Percentiles rank a stretch among this genome's conserved stretches.
phyloP scores from a whole-genome alignment of 768 basidiomycete genomes.

The Asterophora parasitica region DNA sequence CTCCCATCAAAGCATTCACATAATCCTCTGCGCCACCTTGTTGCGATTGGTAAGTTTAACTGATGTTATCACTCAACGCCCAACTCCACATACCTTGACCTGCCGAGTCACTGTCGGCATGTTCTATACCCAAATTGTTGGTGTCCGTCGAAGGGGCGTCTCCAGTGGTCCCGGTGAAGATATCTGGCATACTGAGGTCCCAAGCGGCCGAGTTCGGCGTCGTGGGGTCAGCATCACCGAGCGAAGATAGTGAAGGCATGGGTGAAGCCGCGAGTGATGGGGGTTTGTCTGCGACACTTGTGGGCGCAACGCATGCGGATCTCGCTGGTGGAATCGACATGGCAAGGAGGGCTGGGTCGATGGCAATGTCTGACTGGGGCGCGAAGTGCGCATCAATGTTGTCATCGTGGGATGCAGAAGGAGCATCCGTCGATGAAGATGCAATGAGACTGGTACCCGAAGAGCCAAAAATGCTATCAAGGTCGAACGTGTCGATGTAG shows the following conservation, averaged over 20 bases:
- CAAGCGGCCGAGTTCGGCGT: constrained; percentile 34
- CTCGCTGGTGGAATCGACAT: constrained; percentile 17
- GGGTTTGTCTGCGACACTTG: constrained; percentile 1
- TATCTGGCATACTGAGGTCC: constrained; percentile 31
- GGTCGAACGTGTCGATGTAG: constrained; percentile 8
- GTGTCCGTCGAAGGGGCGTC: constrained; percentile 3
- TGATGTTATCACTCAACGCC: constrained; percentile 12
- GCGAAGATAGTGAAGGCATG: constrained; percentile 28
- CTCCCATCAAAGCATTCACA: neutral
- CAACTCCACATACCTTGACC: constrained; percentile 26
- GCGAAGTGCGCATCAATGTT: neutral
- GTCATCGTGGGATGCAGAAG: neutral
- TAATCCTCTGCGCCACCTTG: constrained; percentile 12
- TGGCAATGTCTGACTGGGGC: constrained; percentile 13
- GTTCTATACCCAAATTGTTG: constrained; percentile 9
- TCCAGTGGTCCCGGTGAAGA: constrained; percentile 15
- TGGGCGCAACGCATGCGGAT: neutral
- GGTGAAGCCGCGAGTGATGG: constrained; percentile 19
- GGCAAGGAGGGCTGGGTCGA: constrained; percentile 31
- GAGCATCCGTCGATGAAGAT: constrained; percentile 1
- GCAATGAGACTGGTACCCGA: neutral
- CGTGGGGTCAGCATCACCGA: constrained; percentile 28
- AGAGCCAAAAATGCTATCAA: constrained; percentile 4
- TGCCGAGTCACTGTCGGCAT: constrained; percentile 7
- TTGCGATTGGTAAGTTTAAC: constrained; percentile 11